Percentiles rank a stretch among this genome's conserved stretches.
Evolutionary conservation across 768 basidiomycete genomes (phyloP).

Genomic region (Suillus cothurnatus): DNA sequence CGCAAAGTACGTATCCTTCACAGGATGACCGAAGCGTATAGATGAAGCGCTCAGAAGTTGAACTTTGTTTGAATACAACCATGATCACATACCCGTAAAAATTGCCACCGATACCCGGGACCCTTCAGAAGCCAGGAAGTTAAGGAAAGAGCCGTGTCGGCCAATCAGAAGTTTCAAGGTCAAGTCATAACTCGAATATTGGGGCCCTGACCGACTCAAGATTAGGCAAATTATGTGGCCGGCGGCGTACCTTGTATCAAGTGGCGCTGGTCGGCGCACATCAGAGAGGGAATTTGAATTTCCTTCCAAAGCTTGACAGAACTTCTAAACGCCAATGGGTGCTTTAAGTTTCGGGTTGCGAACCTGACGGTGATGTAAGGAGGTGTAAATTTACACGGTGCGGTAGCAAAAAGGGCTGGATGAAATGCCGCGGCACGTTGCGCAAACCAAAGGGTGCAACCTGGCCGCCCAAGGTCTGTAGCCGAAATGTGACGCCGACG

Average conservation of each 20-base stretch:
- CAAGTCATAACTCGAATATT: background rate
- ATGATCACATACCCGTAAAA: background rate
- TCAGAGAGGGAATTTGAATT: no score
- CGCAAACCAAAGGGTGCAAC: background rate
- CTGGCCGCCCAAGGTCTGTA: background rate
- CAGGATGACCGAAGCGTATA: no score
- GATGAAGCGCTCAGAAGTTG: background rate
- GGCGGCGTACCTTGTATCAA: background rate
- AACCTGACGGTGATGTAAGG: background rate
- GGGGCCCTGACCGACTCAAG: background rate
- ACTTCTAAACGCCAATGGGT: background rate
- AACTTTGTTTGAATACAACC: background rate
- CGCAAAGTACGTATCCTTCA: background rate
- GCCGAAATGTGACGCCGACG: background rate
- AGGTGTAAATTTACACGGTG: no score
- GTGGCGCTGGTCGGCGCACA: background rate
- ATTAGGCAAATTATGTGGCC: background rate
- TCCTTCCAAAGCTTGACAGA: background rate
- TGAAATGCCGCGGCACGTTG: background rate
- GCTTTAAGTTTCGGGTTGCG: background rate
- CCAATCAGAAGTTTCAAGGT: background rate
- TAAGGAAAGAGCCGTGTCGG: background rate
- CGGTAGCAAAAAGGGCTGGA: background rate
- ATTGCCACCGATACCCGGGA: background rate
- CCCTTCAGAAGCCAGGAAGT: background rate